A percentile compares a stretch with the other conserved stretches of the same genome.
phyloP scores from a whole-genome alignment of 2,329 filamentous ascomycete genomes.

The Ampelomyces quisqualis region DNA sequence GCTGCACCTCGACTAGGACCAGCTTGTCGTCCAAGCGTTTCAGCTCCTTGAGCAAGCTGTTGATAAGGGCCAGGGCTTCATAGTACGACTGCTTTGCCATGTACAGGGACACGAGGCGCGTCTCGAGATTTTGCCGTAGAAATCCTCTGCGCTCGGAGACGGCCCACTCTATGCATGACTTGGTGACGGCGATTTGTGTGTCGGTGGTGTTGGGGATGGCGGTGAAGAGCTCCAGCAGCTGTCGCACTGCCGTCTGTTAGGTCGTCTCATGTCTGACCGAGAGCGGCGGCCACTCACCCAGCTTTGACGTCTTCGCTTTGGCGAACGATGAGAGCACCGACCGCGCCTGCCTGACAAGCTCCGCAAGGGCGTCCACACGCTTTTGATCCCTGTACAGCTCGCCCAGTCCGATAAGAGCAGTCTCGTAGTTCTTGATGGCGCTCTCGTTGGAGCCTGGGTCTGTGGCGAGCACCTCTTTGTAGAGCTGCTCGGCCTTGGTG shows the following conservation, averaged over 20 bases:
- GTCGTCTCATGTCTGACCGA: too few relatives aligned
- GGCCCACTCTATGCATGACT: constrained; percentile 99
- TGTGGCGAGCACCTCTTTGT: constrained; percentile 85
- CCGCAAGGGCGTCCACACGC: constrained; percentile 79
- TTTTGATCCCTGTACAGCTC: constrained; percentile 90
- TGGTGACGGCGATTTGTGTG: constrained; percentile 90
- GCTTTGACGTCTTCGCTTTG: constrained; percentile 97
- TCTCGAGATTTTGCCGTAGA: constrained; percentile 96
- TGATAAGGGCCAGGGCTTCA: constrained; percentile 94
- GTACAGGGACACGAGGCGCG: constrained; percentile 86
- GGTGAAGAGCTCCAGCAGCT: constrained; percentile 92
- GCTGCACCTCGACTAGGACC: constrained; percentile 94
- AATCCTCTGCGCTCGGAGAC: constrained; percentile 92
- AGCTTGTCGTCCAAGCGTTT: constrained; percentile 99
- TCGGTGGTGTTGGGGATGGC: constrained; percentile 93
- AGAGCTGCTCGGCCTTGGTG: constrained; percentile 79
- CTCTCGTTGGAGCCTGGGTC: constrained; percentile 82
- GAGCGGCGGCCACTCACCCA: constrained; percentile 63
- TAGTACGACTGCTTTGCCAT: constrained; percentile 99
- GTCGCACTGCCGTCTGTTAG: constrained; percentile 66
- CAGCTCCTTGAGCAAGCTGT: constrained; percentile 90
- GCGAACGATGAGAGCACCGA: constrained; percentile 93
- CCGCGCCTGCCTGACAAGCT: constrained; percentile 85
- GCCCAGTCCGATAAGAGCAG: constrained; percentile 81
- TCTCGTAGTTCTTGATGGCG: constrained; percentile 88